Conservation (phyloP, 345 rosid species). For the Salix arbutifolia region DNA sequence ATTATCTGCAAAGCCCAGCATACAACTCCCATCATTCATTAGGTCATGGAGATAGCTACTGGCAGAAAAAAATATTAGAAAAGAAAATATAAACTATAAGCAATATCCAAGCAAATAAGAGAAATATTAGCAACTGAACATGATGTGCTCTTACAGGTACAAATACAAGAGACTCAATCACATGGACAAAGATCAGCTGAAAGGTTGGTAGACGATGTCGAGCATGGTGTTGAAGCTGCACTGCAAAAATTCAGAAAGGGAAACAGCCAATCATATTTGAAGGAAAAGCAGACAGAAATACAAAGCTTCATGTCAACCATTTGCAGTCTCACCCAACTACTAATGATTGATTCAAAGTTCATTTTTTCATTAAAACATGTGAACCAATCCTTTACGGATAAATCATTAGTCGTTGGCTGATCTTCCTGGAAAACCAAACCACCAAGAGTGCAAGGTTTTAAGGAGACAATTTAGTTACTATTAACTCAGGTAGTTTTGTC, state of each 20-base stretch:
- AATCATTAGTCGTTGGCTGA: neutral
- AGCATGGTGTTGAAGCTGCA: constrained; percentile 99
- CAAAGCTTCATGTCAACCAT: neutral
- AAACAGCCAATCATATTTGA: constrained; percentile 30
- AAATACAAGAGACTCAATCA: constrained; percentile 94
- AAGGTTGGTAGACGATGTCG: constrained; percentile 93
- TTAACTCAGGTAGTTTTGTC: neutral
- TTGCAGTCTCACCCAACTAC: neutral
- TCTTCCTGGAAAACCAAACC: constrained; percentile 10
- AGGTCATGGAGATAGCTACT: neutral
- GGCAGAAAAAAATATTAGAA: neutral
- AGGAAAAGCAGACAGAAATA: constrained; percentile 6
- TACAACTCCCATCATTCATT: constrained; percentile 2
- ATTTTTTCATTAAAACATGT: neutral
- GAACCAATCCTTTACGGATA: too few species aligned
- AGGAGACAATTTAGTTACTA: neutral
- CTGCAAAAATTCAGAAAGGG: constrained; percentile 55
- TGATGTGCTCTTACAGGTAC: constrained; percentile 62
- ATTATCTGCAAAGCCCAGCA: constrained; percentile 69
- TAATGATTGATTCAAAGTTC: neutral
- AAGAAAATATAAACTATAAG: neutral
- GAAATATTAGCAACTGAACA: neutral
- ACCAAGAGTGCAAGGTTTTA: constrained; percentile 2
- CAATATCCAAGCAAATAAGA: neutral
- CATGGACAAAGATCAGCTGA: constrained; percentile 97